These are phyloP conservation scores for Calonectria henricotiae DNA, from an alignment of 2,329 filamentous ascomycete genomes.

Conservation along the genomic window DNA sequence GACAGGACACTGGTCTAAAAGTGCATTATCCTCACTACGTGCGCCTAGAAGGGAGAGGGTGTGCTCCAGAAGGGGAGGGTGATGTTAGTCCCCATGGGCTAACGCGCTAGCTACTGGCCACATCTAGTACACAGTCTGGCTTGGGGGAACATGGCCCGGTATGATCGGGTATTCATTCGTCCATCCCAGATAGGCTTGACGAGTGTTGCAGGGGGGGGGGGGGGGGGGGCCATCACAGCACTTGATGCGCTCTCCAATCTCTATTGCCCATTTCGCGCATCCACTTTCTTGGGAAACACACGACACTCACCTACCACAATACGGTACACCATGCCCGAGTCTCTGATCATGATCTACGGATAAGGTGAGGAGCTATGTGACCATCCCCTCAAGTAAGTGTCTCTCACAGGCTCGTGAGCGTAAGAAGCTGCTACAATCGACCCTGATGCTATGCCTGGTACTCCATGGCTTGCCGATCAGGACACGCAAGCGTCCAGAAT, in stretches of 20 bases:
- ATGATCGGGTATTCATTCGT: conserved; percentile 45
- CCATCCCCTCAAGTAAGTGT: conserved; percentile 4
- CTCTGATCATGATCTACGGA: conserved; percentile 16
- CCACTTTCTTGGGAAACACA: conserved; percentile 29
- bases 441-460: conserved; percentile 20
- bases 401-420: conserved; percentile 21
- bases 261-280: conserved; percentile 6
- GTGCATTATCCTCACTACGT: conserved; percentile 20
- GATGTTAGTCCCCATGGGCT: conserved; percentile 14
- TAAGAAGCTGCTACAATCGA: conserved; percentile 6
- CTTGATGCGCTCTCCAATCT: conserved; percentile 13
- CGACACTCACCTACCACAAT: conserved; percentile 21
- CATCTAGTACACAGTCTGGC: conserved; percentile 23
- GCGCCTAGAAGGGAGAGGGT: neutral
- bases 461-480: conserved; percentile 39
- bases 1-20: conserved; percentile 20
- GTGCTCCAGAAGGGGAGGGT: neutral
- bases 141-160: conserved; percentile 40
- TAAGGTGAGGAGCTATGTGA: conserved; percentile 20
- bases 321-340: neutral
- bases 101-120: conserved; percentile 24
- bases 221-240: neutral
- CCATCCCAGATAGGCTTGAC: conserved; percentile 30
- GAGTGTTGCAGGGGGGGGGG: conserved; percentile 20
- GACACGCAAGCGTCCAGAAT: conserved; percentile 49